These are phyloP conservation scores for Colletotrichum cereale DNA, from an alignment of 2,329 filamentous ascomycete genomes.

Conservation along the genomic window DNA sequence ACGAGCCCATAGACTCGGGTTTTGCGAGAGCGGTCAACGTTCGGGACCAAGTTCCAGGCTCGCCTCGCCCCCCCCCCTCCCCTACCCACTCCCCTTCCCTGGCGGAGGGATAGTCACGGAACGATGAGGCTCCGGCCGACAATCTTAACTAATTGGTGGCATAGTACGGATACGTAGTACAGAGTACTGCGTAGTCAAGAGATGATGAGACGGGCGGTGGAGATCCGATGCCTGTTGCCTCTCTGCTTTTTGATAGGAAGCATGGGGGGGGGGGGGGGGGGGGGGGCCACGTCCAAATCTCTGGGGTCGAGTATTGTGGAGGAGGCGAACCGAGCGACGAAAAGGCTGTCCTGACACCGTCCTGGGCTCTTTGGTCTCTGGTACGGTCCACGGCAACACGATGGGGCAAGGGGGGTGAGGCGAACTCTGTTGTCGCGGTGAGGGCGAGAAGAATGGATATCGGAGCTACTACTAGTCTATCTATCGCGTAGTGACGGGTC, in stretches of 20 bases:
- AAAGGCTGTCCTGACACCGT: background rate
- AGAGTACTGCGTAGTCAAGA: no score
- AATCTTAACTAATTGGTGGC: background rate
- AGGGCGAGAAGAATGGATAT: constrained; percentile 6
- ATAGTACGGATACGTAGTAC: no score
- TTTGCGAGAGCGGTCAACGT: constrained; percentile 3
- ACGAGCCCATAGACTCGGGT: background rate
- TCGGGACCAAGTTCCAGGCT: background rate
- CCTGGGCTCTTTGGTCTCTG: background rate
- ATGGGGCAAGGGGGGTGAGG: background rate
- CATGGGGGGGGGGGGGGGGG: background rate
- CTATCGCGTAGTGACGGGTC: background rate
- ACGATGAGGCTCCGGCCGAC: constrained; percentile 3
- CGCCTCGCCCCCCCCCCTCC: background rate
- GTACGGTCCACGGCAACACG: background rate
- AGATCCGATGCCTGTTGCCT: background rate
- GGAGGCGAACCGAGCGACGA: background rate
- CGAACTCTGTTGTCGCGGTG: background rate
- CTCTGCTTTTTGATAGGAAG: background rate
- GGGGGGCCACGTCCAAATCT: background rate
- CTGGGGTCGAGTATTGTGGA: constrained; percentile 28
- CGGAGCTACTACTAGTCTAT: no score
- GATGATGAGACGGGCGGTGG: background rate
- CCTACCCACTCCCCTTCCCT: no score
- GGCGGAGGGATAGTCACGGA: background rate